Evolutionary conservation across 345 rosid species (phyloP).

Genomic region (Kernera saxatilis): DNA sequence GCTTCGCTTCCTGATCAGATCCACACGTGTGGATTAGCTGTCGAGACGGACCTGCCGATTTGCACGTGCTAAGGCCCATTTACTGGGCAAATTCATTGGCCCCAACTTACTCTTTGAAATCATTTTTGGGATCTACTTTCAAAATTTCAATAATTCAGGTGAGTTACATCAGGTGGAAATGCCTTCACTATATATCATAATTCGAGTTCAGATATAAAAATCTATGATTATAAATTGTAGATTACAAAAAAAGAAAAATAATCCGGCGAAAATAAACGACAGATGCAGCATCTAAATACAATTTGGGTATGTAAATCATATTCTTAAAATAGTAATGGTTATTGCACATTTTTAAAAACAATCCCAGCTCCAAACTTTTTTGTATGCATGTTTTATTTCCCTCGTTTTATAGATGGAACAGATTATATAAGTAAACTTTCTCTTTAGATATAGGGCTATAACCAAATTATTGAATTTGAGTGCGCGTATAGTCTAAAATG

Average conservation of each 20-base stretch:
- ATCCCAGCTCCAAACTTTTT: no score
- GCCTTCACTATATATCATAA: no score
- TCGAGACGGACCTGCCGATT: slow-evolving; percentile 1
- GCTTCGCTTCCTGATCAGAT: slow-evolving; percentile 4
- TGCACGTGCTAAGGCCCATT: slow-evolving; percentile 29
- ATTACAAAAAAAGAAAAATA: no score
- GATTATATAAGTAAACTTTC: no score
- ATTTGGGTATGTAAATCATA: background rate
- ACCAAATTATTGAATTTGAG: no score
- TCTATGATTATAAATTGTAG: background rate
- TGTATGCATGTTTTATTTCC: no score
- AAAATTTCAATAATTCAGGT: slow-evolving; percentile 19
- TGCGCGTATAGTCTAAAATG: no score
- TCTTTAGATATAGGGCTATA: no score
- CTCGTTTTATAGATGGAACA: no score
- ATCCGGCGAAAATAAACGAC: background rate
- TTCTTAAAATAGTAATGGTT: no score
- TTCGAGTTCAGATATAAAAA: background rate
- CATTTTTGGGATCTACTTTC: background rate
- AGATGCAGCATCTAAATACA: background rate
- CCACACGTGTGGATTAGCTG: slow-evolving; percentile 29
- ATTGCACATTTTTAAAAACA: no score
- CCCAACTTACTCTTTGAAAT: background rate
- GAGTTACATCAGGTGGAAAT: background rate
- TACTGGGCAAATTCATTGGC: background rate